Base-by-base conservation (phyloP, 495 filamentous ascomycete genomes). In the Lichenothelia convexa region DNA sequence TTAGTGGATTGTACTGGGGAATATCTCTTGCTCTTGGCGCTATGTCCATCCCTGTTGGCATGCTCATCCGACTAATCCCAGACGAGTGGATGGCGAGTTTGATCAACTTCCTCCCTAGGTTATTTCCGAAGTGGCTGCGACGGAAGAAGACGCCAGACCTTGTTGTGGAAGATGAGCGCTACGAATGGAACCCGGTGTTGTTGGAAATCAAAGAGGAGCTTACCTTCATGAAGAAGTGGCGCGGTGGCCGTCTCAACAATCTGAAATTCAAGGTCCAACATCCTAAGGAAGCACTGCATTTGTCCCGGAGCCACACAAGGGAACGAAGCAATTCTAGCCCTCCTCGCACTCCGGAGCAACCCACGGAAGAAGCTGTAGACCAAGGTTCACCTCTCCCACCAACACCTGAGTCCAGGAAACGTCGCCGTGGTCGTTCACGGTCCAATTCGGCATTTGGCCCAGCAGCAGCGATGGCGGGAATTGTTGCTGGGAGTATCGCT, bases 361-460 rank as follows among this genome's bases (percentile, higher is more conserved):
- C 62, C 22, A 65, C 59, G 36, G 54, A 55, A 30, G 60, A 56
- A 18, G 62, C 63, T 47, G 64, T 53, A 41, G 65, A 51, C 45
- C 56, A 50, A 40, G 49, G 40, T 3, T 59, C 61, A 9, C 70
- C 71, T 6, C 60, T 61, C 13, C 67, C 66, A 0, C 59, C 68
- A 1, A 80, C 78, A 0, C 79, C 84, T 0, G 80, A 86, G 35
- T 80, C 78, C 15, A 68, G 78, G 18, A 73, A 67, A 20, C 70
- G 80, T 19, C 67, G 65, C 36, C 76, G 71, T 43, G 73, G 67
- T 21, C 71, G 85, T 39, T 93, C 85, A 22, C 73, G 85, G 15
- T 91, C 83, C 4, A 92, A 85, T 56, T 91, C 82, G 0, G 73
- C 78, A 2, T 69, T 92, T 32, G 83, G 80, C 7, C 80, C 81